Percentiles rank a stretch among this genome's conserved stretches.
Evolutionary conservation across 2,329 filamentous ascomycete genomes (phyloP).

Genomic region (Pezizomycotina sp.): DNA sequence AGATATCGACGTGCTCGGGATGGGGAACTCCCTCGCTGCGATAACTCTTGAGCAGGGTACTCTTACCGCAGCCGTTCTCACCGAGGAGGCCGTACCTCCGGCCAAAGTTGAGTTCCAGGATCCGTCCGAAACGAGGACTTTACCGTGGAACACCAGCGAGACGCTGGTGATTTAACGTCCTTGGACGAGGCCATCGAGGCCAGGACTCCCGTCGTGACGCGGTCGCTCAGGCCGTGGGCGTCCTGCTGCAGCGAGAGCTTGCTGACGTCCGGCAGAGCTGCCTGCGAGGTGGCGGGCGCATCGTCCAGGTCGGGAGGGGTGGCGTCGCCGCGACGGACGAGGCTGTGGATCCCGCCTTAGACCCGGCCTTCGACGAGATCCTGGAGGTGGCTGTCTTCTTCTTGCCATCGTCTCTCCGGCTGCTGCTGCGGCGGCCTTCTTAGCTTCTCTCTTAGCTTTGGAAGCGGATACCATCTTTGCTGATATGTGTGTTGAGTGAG

Average conservation of each 20-base stretch:
- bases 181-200: constrained; percentile 68
- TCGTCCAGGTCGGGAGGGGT: constrained; percentile 44
- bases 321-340: constrained; percentile 57
- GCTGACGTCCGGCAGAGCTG: constrained; percentile 65
- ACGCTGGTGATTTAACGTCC: constrained; percentile 94
- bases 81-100: constrained; percentile 87
- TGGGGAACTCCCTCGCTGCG: constrained; percentile 86
- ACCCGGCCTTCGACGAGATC: constrained; percentile 50
- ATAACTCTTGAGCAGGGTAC: constrained; percentile 90
- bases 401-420: constrained; percentile 45
- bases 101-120: constrained; percentile 79
- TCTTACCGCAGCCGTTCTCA: constrained; percentile 99
- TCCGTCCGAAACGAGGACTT: constrained; percentile 90
- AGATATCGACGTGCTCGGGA: constrained; percentile 93
- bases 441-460: constrained; percentile 53
- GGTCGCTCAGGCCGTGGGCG: constrained; percentile 87
- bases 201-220: constrained; percentile 93
- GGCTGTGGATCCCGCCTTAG: constrained; percentile 45
- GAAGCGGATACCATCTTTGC: constrained; percentile 49
- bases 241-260: constrained; percentile 87
- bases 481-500: constrained; percentile 1
- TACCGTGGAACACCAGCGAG: constrained; percentile 93
- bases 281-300: constrained; percentile 48
- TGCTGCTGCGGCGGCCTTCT: constrained; percentile 44
- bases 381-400: constrained; percentile 60